Evolutionary conservation across 345 rosid genomes (phyloP).

Genomic region (Salix exigua): DNA sequence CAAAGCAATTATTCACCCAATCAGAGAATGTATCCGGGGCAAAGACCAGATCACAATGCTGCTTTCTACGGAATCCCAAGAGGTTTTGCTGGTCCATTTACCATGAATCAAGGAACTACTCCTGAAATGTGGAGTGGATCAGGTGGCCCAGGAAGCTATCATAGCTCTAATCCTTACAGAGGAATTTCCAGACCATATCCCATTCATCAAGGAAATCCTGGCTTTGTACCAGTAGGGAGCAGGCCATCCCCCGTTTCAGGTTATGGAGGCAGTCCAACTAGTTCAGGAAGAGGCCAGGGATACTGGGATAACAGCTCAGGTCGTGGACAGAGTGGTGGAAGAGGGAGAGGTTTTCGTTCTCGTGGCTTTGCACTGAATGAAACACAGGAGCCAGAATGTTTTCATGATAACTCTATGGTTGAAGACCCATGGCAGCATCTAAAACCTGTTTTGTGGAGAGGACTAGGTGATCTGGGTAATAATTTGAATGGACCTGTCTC

Average conservation of each 20-base stretch:
- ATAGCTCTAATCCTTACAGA: slow-evolving; percentile 12
- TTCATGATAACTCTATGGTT: slow-evolving; percentile 65
- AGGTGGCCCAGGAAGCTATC: slow-evolving; percentile 30
- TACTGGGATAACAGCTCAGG: slow-evolving; percentile 34
- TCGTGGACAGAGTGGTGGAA: slow-evolving; percentile 43
- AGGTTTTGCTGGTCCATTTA: slow-evolving; percentile 34
- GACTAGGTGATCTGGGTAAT: slow-evolving; percentile 23
- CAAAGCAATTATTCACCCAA: slow-evolving; percentile 29
- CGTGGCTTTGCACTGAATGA: slow-evolving; percentile 22
- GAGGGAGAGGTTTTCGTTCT: slow-evolving; percentile 35
- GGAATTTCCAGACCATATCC: slow-evolving; percentile 16
- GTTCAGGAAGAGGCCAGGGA: slow-evolving; percentile 50
- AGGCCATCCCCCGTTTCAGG: slow-evolving; percentile 21
- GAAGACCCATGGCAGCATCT: slow-evolving; percentile 77
- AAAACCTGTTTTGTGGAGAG: slow-evolving; percentile 58
- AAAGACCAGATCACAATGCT: slow-evolving; percentile 27
- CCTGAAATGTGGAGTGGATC: slow-evolving; percentile 37
- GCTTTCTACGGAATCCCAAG: slow-evolving; percentile 33
- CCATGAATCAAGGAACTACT: slow-evolving; percentile 38
- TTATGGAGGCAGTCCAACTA: slow-evolving; percentile 31
- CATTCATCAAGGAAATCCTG: slow-evolving; percentile 24
- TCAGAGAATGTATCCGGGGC: slow-evolving; percentile 39
- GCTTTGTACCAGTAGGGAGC: slow-evolving; percentile 28
- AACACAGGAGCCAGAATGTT: slow-evolving; percentile 37
- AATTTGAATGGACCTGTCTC: slow-evolving; percentile 23